phyloP scores from a whole-genome alignment of 495 filamentous ascomycete species.

The Neurospora sp. region DNA sequence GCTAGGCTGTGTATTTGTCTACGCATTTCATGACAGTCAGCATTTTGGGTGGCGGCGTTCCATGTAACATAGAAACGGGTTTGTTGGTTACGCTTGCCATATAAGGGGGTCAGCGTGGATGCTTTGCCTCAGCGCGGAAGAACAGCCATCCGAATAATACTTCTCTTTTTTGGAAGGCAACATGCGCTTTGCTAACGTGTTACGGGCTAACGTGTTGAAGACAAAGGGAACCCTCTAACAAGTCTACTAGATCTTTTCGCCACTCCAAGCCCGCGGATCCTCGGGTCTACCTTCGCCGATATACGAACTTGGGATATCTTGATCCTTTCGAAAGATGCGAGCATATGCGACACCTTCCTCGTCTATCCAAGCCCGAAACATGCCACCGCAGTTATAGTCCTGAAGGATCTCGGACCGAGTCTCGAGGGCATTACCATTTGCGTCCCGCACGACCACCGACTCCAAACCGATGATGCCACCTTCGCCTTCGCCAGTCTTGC shows the following conservation, averaged over 20 bases:
- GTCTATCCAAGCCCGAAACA: slow-evolving; percentile 77
- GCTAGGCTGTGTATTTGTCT: slow-evolving; percentile 22
- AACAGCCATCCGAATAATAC: slow-evolving; percentile 22
- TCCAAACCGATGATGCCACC: slow-evolving; percentile 89
- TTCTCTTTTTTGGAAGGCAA: slow-evolving; percentile 4
- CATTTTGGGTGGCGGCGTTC: slow-evolving; percentile 25
- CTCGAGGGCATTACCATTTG: slow-evolving; percentile 31
- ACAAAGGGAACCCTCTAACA: not conserved
- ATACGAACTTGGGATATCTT: slow-evolving; percentile 11
- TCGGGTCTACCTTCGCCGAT: slow-evolving; percentile 8
- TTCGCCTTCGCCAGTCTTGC: slow-evolving; percentile 65
- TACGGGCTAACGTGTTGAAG: not conserved
- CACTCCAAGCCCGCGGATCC: not conserved
- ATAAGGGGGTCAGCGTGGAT: slow-evolving; percentile 6
- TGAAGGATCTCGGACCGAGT: slow-evolving; percentile 43
- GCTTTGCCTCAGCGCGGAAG: slow-evolving; percentile 8
- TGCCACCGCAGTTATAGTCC: slow-evolving; percentile 81
- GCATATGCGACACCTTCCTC: slow-evolving; percentile 50
- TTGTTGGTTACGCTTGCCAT: slow-evolving; percentile 18
- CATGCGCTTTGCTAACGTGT: not conserved
- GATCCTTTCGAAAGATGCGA: slow-evolving; percentile 46
- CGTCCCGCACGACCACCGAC: slow-evolving; percentile 35
- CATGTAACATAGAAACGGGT: slow-evolving; percentile 30
- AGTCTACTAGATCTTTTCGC: slow-evolving; percentile 7
- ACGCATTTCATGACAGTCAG: slow-evolving; percentile 27